Percentiles rank a stretch among this genome's conserved stretches.
phyloP scores from a whole-genome alignment of 805 yeast genomes.

The Cyberlindnera mississippiensis region DNA sequence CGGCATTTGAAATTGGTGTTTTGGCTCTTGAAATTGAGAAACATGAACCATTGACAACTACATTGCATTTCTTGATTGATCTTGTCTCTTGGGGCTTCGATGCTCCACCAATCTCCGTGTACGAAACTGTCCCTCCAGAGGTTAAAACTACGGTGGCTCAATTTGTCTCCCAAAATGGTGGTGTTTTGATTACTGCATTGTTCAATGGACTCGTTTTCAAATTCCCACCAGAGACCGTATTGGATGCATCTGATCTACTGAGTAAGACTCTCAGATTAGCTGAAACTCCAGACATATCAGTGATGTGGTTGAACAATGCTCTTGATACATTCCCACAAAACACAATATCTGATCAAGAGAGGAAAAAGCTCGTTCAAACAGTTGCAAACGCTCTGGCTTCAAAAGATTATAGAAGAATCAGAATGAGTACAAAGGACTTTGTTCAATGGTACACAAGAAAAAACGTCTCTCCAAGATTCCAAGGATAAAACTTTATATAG shows the following conservation, averaged over 20 bases:
- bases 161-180: constrained; percentile 53
- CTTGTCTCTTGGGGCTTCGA: constrained; percentile 80
- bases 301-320: constrained; percentile 58
- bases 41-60: constrained; percentile 63
- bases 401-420: constrained; percentile 68
- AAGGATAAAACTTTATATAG: too few species aligned
- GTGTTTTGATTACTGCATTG: constrained; percentile 44
- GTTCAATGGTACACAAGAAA: constrained; percentile 80
- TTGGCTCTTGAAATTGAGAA: constrained; percentile 56
- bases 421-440: constrained; percentile 71
- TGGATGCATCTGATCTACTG: constrained; percentile 73
- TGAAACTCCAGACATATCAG: constrained; percentile 33
- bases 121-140: constrained; percentile 50
- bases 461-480: constrained; percentile 50
- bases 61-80: constrained; percentile 77
- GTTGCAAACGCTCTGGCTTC: constrained; percentile 58
- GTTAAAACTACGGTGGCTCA: constrained; percentile 47
- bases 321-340: constrained; percentile 55
- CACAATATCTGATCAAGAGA: constrained; percentile 65
- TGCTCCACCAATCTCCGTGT: constrained; percentile 72
- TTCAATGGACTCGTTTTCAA: constrained; percentile 65
- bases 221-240: constrained; percentile 64
- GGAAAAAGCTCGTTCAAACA: constrained; percentile 54
- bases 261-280: constrained; percentile 58
- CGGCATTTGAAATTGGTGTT: constrained; percentile 56